Evolutionary conservation across 768 basidiomycete species (phyloP).

Genomic region (Mrakia gelida): DNA sequence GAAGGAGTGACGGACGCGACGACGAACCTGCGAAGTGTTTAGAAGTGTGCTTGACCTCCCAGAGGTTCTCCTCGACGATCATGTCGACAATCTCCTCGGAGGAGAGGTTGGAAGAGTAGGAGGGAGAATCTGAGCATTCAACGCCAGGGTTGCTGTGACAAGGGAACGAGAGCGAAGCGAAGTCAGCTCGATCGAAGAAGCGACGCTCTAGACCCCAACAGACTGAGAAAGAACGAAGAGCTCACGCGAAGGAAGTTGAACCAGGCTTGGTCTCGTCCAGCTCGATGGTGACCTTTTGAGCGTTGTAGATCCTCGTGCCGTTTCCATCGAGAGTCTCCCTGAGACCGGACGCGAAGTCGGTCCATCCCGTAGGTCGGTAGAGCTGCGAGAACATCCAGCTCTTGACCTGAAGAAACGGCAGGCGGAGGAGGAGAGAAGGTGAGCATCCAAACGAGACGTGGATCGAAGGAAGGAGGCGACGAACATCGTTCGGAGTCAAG

Average conservation of each 20-base stretch:
- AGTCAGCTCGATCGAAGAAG: too few species aligned
- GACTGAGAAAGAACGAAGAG: too few species aligned
- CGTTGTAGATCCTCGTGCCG: constrained; percentile 13
- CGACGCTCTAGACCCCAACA: too few species aligned
- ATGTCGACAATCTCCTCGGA: neutral
- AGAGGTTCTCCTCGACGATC: constrained; percentile 11
- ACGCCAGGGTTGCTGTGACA: neutral
- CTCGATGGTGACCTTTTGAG: neutral
- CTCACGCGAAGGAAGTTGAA: constrained; percentile 22
- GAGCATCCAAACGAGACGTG: too few species aligned
- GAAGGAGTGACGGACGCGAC: neutral
- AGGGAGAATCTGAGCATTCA: constrained; percentile 21
- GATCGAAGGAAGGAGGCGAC: too few species aligned
- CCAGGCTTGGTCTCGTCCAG: neutral
- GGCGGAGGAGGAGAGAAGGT: too few species aligned
- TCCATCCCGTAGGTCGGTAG: constrained; percentile 20
- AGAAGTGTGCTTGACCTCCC: neutral
- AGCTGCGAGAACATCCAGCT: constrained; percentile 26
- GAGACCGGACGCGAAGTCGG: constrained; percentile 10
- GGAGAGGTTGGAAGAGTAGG: constrained; percentile 18
- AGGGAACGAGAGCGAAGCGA: neutral
- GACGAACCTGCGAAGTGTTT: constrained; percentile 11
- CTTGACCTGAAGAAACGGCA: neutral
- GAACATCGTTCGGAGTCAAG: neutral
- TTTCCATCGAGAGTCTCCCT: constrained; percentile 15